These are phyloP conservation scores for Talaromyces sp. DNA, from an alignment of 2,329 filamentous ascomycete genomes.

Conservation along the genomic window DNA sequence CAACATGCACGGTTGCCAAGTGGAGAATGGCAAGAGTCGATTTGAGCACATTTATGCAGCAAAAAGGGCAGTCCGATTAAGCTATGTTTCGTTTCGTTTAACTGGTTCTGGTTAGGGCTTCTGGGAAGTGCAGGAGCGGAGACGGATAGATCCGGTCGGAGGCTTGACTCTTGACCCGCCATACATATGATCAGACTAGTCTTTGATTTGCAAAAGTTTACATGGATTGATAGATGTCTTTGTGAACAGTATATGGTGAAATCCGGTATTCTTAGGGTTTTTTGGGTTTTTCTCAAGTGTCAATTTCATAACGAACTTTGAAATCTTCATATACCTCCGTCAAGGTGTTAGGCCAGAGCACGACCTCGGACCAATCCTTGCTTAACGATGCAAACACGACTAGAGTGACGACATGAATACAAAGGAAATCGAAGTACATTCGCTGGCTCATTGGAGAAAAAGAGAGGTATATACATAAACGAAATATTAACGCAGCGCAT, in stretches of 20 bases:
- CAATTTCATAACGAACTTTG: too few species aligned
- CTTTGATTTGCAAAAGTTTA: too few species aligned
- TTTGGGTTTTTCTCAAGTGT: too few species aligned
- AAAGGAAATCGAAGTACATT: neutral
- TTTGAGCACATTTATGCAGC: constrained; percentile 19
- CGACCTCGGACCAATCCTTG: neutral
- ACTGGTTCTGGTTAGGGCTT: neutral
- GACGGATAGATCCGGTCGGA: neutral
- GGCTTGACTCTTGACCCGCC: neutral
- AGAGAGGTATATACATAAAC: neutral
- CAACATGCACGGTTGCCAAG: neutral
- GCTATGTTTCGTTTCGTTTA: neutral
- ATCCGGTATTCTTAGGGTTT: too few species aligned
- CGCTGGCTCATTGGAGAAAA: neutral
- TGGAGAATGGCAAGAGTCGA: constrained; percentile 4
- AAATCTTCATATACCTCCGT: too few species aligned
- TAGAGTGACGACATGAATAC: neutral
- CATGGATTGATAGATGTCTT: too few species aligned
- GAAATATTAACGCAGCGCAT: too few species aligned
- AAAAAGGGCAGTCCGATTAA: neutral
- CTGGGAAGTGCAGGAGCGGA: neutral
- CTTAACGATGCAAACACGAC: neutral
- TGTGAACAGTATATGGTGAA: too few species aligned
- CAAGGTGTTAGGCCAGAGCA: neutral
- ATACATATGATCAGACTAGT: too few species aligned